Conservation (phyloP, 1,284 basidiomycete species). For the Pseudozyma sp. region DNA sequence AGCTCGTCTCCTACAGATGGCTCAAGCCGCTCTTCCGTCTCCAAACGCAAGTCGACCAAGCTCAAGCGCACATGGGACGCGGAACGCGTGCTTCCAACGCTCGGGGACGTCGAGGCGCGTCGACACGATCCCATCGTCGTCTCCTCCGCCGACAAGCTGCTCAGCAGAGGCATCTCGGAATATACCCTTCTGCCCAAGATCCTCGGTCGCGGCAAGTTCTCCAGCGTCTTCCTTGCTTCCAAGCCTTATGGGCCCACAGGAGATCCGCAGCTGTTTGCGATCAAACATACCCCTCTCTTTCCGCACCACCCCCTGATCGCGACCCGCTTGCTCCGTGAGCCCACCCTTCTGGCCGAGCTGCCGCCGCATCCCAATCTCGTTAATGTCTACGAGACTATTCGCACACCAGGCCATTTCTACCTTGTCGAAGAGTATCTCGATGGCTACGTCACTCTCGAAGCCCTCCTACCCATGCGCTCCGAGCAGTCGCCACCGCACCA, state of each 20-base stretch:
- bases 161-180: slow-evolving; percentile 64
- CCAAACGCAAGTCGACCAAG: slow-evolving; percentile 16
- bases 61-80: slow-evolving; percentile 29
- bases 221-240: slow-evolving; percentile 67
- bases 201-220: slow-evolving; percentile 67
- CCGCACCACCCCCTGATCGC: slow-evolving; percentile 74
- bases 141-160: slow-evolving; percentile 62
- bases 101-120: slow-evolving; percentile 33
- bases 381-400: slow-evolving; percentile 72
- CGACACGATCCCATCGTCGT: slow-evolving; percentile 45
- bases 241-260: slow-evolving; percentile 54
- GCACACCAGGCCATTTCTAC: slow-evolving; percentile 74
- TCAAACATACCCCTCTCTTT: slow-evolving; percentile 74
- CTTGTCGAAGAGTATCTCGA: slow-evolving; percentile 73
- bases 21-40: slow-evolving; percentile 8
- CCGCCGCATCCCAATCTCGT: slow-evolving; percentile 73
- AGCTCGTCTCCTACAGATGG: slow-evolving; percentile 17
- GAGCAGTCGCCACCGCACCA: slow-evolving; percentile 35
- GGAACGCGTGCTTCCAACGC: slow-evolving; percentile 30
- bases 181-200: slow-evolving; percentile 67
- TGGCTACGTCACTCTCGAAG: slow-evolving; percentile 70
- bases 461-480: slow-evolving; percentile 53
- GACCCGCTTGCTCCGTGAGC: slow-evolving; percentile 73
- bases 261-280: slow-evolving; percentile 69
- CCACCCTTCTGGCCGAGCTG: slow-evolving; percentile 73